These are phyloP conservation scores for Orbilia brochopaga DNA, from an alignment of 2,329 filamentous ascomycete genomes.

Conservation along the genomic window DNA sequence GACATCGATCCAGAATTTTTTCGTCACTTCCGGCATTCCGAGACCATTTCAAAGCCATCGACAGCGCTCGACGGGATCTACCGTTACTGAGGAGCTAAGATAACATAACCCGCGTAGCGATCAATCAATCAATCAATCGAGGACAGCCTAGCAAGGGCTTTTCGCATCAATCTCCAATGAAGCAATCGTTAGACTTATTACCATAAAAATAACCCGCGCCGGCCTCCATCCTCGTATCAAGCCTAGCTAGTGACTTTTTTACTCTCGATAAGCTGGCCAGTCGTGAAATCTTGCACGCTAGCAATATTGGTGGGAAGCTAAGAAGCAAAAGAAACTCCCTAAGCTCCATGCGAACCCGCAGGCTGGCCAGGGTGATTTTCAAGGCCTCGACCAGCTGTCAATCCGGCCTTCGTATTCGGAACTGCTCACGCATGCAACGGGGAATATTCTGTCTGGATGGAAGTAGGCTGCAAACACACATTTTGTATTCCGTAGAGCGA, in stretches of 20 bases:
- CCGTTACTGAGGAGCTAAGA: constrained; percentile 15
- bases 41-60: constrained; percentile 11
- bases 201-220: background rate
- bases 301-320: background rate
- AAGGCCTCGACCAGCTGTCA: constrained; percentile 9
- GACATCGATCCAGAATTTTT: constrained; percentile 10
- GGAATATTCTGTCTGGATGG: background rate
- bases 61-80: constrained; percentile 19
- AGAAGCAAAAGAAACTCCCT: background rate
- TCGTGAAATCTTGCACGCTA: background rate
- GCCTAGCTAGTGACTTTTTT: background rate
- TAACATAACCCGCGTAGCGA: too few species aligned
- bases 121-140: too few species aligned
- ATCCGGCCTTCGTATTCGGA: constrained; percentile 9
- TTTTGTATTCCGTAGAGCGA: background rate
- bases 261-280: background rate
- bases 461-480: background rate
- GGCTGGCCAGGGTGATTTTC: background rate
- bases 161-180: too few species aligned
- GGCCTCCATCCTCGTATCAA: background rate
- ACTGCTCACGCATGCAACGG: background rate
- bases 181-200: background rate
- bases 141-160: too few species aligned
- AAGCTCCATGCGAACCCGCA: constrained; percentile 4
- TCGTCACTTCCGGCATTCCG: constrained; percentile 8